Evolutionary conservation across 2,329 filamentous ascomycete species (phyloP).

Genomic region (Neocucurbitaria cava): DNA sequence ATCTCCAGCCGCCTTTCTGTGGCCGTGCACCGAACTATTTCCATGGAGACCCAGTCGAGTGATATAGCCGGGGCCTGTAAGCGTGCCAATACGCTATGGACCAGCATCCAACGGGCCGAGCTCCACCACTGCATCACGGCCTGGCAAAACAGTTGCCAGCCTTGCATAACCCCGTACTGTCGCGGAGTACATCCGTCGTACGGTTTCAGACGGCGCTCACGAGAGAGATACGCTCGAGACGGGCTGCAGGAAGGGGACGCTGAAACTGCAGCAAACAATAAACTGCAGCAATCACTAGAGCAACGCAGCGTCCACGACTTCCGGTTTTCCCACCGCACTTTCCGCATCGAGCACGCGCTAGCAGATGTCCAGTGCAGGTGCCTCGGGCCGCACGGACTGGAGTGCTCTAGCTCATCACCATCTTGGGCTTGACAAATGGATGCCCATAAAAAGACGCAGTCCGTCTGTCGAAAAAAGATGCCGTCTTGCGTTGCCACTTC

Average conservation of each 20-base stretch:
- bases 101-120: conserved; percentile 35
- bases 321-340: conserved; percentile 13
- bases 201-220: conserved; percentile 21
- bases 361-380: not conserved
- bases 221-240: not conserved
- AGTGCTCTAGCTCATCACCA: conserved; percentile 1
- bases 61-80: conserved; percentile 20
- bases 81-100: conserved; percentile 7
- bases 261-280: conserved; percentile 6
- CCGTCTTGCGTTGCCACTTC: not conserved
- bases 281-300: conserved; percentile 13
- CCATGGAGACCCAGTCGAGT: conserved; percentile 33
- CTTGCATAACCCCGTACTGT: conserved; percentile 16
- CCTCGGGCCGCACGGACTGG: conserved; percentile 15
- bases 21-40: conserved; percentile 28
- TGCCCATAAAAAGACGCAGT: conserved; percentile 3
- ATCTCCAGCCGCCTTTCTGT: conserved; percentile 13
- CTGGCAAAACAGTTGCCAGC: conserved; percentile 19
- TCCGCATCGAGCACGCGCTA: conserved; percentile 6
- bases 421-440: conserved; percentile 3
- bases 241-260: not conserved
- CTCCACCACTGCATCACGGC: conserved; percentile 27
- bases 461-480: not conserved
- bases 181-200: conserved; percentile 13
- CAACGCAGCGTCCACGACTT: conserved; percentile 18